These are phyloP conservation scores for Chamaecrista fasciculata DNA, from an alignment of 306 rosid genomes.

Conservation along the genomic window DNA sequence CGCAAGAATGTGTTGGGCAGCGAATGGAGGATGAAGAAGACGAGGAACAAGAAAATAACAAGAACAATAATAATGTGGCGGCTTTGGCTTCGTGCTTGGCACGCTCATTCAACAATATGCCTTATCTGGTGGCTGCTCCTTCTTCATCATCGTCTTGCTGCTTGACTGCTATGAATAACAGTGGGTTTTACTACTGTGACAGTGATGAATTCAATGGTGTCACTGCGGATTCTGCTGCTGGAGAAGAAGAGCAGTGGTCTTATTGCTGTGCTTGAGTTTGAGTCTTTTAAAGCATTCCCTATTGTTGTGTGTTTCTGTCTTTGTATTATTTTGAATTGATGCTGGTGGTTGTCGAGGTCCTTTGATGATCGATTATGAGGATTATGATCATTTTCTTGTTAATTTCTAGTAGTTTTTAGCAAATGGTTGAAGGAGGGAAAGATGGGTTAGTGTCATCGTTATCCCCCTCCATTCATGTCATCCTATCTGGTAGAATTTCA, in stretches of 20 bases:
- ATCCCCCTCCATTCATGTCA: not conserved
- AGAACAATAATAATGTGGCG: conserved; percentile 20
- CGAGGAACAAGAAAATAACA: not conserved
- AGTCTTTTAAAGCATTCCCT: not conserved
- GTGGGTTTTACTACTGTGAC: conserved; percentile 55
- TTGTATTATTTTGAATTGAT: not conserved
- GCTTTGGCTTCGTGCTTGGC: conserved; percentile 52
- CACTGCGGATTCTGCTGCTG: conserved; percentile 29
- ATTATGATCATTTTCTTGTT: too few species aligned
- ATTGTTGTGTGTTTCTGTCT: not conserved
- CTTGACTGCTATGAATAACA: conserved; percentile 52
- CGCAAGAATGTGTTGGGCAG: conserved; percentile 46
- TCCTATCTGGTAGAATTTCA: not conserved
- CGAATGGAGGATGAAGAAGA: conserved; percentile 13
- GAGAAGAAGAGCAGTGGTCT: conserved; percentile 67
- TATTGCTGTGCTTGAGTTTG: conserved; percentile 52
- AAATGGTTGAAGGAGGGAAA: not conserved
- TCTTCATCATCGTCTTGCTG: conserved; percentile 44
- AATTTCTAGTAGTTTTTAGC: too few species aligned
- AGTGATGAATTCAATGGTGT: conserved; percentile 36
- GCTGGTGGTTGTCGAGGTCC: not conserved
- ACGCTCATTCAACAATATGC: conserved; percentile 70
- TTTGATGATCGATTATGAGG: too few species aligned
- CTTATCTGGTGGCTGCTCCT: conserved; percentile 48
- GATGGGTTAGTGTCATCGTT: too few species aligned